These are phyloP conservation scores for Dichotomopilus funicola DNA, from an alignment of 2,329 filamentous ascomycete genomes.

Conservation along the genomic window DNA sequence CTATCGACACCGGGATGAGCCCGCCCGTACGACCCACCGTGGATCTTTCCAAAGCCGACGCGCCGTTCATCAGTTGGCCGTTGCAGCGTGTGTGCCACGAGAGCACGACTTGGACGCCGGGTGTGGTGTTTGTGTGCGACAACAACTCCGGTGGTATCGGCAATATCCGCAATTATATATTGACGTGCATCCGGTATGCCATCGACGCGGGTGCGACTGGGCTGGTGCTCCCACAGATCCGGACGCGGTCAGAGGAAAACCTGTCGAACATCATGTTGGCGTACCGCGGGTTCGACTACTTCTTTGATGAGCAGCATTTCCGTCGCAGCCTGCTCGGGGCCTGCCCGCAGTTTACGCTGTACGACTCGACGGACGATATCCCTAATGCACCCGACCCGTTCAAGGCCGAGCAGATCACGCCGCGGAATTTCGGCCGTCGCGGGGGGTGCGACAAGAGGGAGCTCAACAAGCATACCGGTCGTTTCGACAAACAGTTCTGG, in stretches of 20 bases:
- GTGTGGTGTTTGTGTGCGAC: slow-evolving; percentile 42
- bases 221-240: slow-evolving; percentile 40
- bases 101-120: slow-evolving; percentile 32
- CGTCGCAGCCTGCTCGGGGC: slow-evolving; percentile 29
- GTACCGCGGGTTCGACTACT: slow-evolving; percentile 37
- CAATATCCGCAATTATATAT: slow-evolving; percentile 45
- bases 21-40: slow-evolving; percentile 12
- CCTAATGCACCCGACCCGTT: slow-evolving; percentile 30
- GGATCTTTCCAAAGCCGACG: slow-evolving; percentile 34
- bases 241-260: slow-evolving; percentile 36
- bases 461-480: slow-evolving; percentile 36
- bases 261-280: slow-evolving; percentile 38
- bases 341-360: slow-evolving; percentile 40
- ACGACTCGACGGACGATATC: slow-evolving; percentile 33
- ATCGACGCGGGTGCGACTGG: slow-evolving; percentile 43
- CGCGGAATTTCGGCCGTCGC: slow-evolving; percentile 34
- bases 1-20: slow-evolving; percentile 1
- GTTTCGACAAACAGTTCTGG: slow-evolving; percentile 32
- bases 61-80: slow-evolving; percentile 41
- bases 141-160: slow-evolving; percentile 47
- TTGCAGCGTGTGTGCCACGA: slow-evolving; percentile 39
- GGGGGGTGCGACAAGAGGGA: slow-evolving; percentile 35
- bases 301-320: slow-evolving; percentile 43
- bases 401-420: slow-evolving; percentile 36
- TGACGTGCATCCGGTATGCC: slow-evolving; percentile 44